Base-by-base conservation (phyloP, 805 yeast genomes). In the Myxozyma lipomycoides region DNA sequence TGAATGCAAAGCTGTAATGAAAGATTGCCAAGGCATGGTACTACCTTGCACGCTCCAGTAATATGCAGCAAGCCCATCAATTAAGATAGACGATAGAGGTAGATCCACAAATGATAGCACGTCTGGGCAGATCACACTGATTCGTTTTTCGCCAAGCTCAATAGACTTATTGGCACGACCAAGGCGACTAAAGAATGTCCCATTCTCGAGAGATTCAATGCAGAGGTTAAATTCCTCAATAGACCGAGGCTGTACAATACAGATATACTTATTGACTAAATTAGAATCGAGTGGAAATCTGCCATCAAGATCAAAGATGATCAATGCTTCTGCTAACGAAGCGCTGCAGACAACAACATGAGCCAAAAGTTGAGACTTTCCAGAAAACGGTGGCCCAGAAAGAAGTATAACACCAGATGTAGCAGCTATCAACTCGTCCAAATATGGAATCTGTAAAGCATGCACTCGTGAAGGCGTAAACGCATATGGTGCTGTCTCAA, bases 221-320 rank as follows among this genome's bases (percentile, higher is more conserved):
- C 38, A 35, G 38, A 7, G 15, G 12, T 17, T 5, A 17, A 35
- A 21, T 15, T 35, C 19, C 15, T 35, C 38, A 10, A 35, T 10
- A 7, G 38, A 35, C 38, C 7, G 21, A 10, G 38, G 38, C n/a
- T 21, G 38, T 6, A 35, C 19, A 5, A 35, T 21, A 17, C 15
- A 17, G 7, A 35, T 15, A 17, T 7, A 28, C 12, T 6, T 35
- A 21, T 17, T n/a, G 32, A 6, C 15, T n/a, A 52, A 42, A 10
- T 32, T 5, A 17, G 38, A 15, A n/a, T 46, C 45, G 17, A 12
- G n/a, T 15, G 23, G n/a, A 30, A 50, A 30, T 23, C 53, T 49
- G n/a, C 50, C 51, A 30, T 54, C 59, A 9, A 54, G 45, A 49
- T 56, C 60, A 22, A 56, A 22, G 10, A 56, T 37, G n/a, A 51